Conservation (phyloP, 768 basidiomycete genomes). For the Amanita pseudoporphyria region DNA sequence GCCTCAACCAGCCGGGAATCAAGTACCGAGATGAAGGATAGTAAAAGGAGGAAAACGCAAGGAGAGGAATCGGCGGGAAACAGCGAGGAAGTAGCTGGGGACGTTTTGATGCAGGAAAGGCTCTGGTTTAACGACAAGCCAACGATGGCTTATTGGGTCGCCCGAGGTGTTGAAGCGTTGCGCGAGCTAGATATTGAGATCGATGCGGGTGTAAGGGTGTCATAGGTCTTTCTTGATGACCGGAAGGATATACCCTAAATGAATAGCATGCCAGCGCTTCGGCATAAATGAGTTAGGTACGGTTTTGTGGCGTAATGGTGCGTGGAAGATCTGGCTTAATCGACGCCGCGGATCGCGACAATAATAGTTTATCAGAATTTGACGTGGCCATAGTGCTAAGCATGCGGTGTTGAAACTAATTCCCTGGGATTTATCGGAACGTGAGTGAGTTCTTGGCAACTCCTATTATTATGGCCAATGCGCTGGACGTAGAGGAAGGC, state of each 20-base stretch:
- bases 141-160: conserved; percentile 4
- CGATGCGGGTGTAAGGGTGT: conserved; percentile 1
- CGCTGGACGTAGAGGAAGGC: too few species aligned
- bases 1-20: neutral
- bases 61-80: neutral
- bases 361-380: neutral
- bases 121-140: conserved; percentile 6
- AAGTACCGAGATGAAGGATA: neutral
- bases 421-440: too few species aligned
- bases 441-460: too few species aligned
- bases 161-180: conserved; percentile 5
- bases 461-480: too few species aligned
- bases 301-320: neutral
- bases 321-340: conserved; percentile 7
- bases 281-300: neutral
- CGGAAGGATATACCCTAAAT: neutral
- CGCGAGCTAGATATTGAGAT: conserved; percentile 2
- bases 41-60: neutral
- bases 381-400: neutral
- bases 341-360: conserved; percentile 7
- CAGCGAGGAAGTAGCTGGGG: neutral
- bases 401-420: too few species aligned
- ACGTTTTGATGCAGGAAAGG: neutral
- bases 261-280: neutral
- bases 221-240: conserved; percentile 1